phyloP scores from a whole-genome alignment of 495 filamentous ascomycete species.

The Tuber magnatum region DNA sequence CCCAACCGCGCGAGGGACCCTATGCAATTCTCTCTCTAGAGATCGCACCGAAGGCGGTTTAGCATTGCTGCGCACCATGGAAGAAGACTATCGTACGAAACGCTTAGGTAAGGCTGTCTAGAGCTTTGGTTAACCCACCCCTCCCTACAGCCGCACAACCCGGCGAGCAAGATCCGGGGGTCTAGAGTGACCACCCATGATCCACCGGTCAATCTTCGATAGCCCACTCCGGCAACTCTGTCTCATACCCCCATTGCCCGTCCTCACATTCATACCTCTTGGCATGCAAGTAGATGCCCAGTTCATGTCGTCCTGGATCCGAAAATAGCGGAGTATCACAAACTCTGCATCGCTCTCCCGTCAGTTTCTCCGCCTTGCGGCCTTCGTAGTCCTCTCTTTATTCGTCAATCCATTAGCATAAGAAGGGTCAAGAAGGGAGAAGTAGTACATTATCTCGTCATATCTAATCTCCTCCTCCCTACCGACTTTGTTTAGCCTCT shows the following conservation, averaged over 20 bases:
- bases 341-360: conserved; percentile 68
- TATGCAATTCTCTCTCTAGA: not conserved
- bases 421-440: not conserved
- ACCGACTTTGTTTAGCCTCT: conserved; percentile 77
- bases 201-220: conserved; percentile 41
- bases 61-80: not conserved
- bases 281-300: conserved; percentile 89
- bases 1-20: too few species aligned
- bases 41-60: not conserved
- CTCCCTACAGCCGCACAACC: not conserved
- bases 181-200: not conserved
- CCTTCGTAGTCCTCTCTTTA: conserved; percentile 60
- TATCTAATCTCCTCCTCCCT: conserved; percentile 88
- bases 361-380: conserved; percentile 83
- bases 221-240: conserved; percentile 77
- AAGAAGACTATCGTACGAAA: not conserved
- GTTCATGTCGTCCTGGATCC: conserved; percentile 80
- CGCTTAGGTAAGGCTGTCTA: not conserved
- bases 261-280: conserved; percentile 73
- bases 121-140: not conserved
- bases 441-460: conserved; percentile 69
- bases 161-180: not conserved
- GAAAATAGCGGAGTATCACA: conserved; percentile 86
- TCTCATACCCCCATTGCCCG: conserved; percentile 80
- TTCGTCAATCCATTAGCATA: not conserved